Percentiles rank a stretch among this genome's conserved stretches.
phyloP scores from a whole-genome alignment of 805 yeast species.

The Wickerhamomyces alni region DNA sequence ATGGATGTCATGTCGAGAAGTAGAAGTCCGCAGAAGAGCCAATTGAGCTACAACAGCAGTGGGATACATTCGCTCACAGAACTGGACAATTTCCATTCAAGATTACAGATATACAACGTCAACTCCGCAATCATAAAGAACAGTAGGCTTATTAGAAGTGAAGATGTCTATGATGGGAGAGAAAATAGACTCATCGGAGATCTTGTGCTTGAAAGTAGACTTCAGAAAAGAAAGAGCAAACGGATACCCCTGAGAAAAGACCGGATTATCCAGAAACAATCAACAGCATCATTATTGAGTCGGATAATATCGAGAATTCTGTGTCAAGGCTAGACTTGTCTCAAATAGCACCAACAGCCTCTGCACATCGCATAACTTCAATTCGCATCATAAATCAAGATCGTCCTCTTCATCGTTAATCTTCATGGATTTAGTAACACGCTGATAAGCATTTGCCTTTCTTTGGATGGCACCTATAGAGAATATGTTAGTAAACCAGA shows the following conservation, averaged over 20 bases:
- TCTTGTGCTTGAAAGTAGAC: slow-evolving; percentile 7
- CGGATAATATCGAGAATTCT: not conserved
- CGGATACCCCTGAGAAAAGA: not conserved
- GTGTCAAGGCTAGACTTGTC: not conserved
- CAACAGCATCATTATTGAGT: not conserved
- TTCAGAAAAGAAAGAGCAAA: not conserved
- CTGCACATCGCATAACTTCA: no score
- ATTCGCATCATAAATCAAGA: slow-evolving; percentile 22
- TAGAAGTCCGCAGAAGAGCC: not conserved
- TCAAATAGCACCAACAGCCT: no score
- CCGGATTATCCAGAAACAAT: not conserved
- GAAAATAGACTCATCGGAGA: slow-evolving; percentile 3
- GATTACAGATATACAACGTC: not conserved
- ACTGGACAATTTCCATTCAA: not conserved
- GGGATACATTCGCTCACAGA: not conserved
- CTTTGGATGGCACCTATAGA: slow-evolving; percentile 25
- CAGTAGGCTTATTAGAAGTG: no score
- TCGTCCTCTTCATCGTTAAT: slow-evolving; percentile 21
- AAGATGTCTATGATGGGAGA: not conserved
- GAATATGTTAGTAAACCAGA: slow-evolving; percentile 1
- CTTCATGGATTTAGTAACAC: slow-evolving; percentile 10
- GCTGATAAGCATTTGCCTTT: slow-evolving; percentile 27
- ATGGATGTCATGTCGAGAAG: not conserved
- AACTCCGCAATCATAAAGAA: not conserved
- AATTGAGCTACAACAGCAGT: no score